Percentiles rank a stretch among this genome's conserved stretches.
phyloP scores from a whole-genome alignment of 192 early-diverging fungal species.

The Backusella sp. region DNA sequence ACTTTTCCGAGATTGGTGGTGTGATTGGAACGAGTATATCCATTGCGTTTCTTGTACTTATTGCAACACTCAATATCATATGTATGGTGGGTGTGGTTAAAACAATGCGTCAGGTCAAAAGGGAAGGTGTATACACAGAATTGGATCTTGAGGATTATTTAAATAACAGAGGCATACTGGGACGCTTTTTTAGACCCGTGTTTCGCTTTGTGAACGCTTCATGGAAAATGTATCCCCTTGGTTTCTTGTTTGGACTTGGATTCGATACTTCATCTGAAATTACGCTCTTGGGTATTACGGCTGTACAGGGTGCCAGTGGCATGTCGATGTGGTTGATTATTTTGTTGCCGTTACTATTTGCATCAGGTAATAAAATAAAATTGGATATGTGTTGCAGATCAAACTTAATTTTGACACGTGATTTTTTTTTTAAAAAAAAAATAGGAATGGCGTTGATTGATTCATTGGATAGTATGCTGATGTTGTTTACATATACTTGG shows the following conservation, averaged over 20 bases:
- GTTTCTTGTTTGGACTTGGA: slow-evolving; percentile 64
- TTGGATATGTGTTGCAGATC: background rate
- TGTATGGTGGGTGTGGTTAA: slow-evolving; percentile 41
- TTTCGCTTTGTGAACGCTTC: slow-evolving; percentile 53
- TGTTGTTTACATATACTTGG: slow-evolving; percentile 64
- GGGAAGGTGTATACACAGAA: slow-evolving; percentile 36
- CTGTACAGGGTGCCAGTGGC: slow-evolving; percentile 43
- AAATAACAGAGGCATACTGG: slow-evolving; percentile 37
- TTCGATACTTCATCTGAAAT: slow-evolving; percentile 76
- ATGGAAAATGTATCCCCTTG: slow-evolving; percentile 70
- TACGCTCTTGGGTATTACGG: slow-evolving; percentile 57
- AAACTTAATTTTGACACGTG: background rate
- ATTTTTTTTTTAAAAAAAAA: background rate
- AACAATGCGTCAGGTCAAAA: slow-evolving; percentile 34
- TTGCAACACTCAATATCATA: slow-evolving; percentile 52
- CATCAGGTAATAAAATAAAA: slow-evolving; percentile 38
- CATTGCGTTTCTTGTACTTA: slow-evolving; percentile 55
- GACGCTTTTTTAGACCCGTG: slow-evolving; percentile 46
- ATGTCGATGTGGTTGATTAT: slow-evolving; percentile 53
- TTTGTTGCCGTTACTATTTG: slow-evolving; percentile 63
- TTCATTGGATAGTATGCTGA: slow-evolving; percentile 66
- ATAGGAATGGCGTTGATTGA: slow-evolving; percentile 68
- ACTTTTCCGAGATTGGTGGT: slow-evolving; percentile 45
- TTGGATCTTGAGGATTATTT: slow-evolving; percentile 40
- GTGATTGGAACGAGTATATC: slow-evolving; percentile 63